Percentiles rank a stretch among this genome's conserved stretches.
Evolutionary conservation across 2,329 filamentous ascomycete genomes (phyloP).

Genomic region (Sordariomycetes sp.): DNA sequence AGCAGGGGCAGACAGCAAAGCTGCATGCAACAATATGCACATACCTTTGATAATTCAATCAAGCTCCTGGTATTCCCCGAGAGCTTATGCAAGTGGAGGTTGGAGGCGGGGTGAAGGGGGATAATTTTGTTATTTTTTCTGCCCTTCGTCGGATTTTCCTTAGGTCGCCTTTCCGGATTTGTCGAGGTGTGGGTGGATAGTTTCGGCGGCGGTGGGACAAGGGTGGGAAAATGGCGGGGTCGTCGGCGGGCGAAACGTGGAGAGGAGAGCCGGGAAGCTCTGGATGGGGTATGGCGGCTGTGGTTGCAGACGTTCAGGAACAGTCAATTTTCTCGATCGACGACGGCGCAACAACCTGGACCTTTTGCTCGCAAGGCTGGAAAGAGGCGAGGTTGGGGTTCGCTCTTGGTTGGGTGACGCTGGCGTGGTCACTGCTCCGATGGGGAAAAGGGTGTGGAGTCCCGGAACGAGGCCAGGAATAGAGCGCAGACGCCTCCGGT

Average conservation of each 20-base stretch:
- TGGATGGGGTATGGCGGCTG: background rate
- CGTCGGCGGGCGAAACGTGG: constrained; percentile 5
- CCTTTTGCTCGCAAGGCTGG: background rate
- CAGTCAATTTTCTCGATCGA: background rate
- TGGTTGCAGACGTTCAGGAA: background rate
- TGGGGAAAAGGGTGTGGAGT: background rate
- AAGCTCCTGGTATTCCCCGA: constrained; percentile 1
- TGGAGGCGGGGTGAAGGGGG: constrained; percentile 10
- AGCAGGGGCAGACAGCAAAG: background rate
- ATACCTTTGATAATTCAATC: constrained; percentile 4
- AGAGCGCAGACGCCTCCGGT: background rate
- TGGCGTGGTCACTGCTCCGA: background rate
- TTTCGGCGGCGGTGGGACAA: constrained; percentile 8
- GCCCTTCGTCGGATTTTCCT: constrained; percentile 6
- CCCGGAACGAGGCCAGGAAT: background rate
- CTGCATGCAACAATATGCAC: background rate
- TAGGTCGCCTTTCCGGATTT: constrained; percentile 15
- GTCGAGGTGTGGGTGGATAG: constrained; percentile 15
- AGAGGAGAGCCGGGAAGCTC: background rate
- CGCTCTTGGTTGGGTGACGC: background rate
- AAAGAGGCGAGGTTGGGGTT: background rate
- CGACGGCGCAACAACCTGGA: background rate
- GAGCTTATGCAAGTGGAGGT: constrained; percentile 3
- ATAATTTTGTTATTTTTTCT: constrained; percentile 15
- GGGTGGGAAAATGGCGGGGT: constrained; percentile 12